These are phyloP conservation scores for Aspergillus sp. DNA, from an alignment of 2,329 filamentous ascomycete genomes.

Conservation along the genomic window DNA sequence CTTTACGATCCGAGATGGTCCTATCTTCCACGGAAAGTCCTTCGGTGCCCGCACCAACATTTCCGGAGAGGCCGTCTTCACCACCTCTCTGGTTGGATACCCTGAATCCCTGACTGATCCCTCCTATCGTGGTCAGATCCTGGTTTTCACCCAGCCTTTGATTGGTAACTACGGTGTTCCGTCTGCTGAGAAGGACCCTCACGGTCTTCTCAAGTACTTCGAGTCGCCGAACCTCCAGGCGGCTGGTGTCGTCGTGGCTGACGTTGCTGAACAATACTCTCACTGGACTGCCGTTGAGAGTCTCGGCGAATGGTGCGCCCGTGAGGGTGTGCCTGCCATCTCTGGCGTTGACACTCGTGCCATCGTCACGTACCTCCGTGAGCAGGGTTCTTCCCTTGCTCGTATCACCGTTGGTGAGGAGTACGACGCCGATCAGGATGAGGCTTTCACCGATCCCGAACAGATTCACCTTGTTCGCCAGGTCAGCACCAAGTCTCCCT, in stretches of 20 bases:
- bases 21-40: slow-evolving; percentile 93
- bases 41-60: slow-evolving; percentile 97
- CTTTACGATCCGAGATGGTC: slow-evolving; percentile 94
- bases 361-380: slow-evolving; percentile 93
- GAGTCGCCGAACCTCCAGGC: slow-evolving; percentile 98
- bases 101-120: slow-evolving; percentile 81
- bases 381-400: slow-evolving; percentile 94
- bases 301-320: slow-evolving; percentile 89
- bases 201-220: slow-evolving; percentile 94
- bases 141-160: slow-evolving; percentile 96
- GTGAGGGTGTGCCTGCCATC: slow-evolving; percentile 94
- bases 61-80: slow-evolving; percentile 97
- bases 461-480: slow-evolving; percentile 96
- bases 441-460: slow-evolving; percentile 91
- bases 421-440: slow-evolving; percentile 97
- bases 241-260: slow-evolving; percentile 91
- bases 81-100: slow-evolving; percentile 95
- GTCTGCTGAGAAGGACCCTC: slow-evolving; percentile 79
- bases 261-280: slow-evolving; percentile 91
- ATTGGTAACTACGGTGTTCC: slow-evolving; percentile 99
- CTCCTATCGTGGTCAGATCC: slow-evolving; percentile 78
- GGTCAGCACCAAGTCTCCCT: slow-evolving; percentile 97
- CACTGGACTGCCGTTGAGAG: slow-evolving; percentile 99
- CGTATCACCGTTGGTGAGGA: slow-evolving; percentile 94
- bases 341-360: slow-evolving; percentile 95